Base-by-base conservation (phyloP, 768 basidiomycete genomes). In the Russula earlei region DNA sequence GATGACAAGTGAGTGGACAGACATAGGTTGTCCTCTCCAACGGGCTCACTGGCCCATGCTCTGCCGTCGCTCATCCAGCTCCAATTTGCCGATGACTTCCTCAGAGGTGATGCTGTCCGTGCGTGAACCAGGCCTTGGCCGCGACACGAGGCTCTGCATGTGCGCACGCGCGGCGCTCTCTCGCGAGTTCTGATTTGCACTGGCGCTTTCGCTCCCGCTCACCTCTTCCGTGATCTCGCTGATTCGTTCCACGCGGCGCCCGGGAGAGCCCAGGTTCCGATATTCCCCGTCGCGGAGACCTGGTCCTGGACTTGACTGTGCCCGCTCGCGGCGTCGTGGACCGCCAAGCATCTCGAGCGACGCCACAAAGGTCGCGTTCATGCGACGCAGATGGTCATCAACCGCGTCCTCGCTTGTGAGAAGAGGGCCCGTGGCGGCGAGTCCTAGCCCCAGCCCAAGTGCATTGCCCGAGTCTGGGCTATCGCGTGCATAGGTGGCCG, bases 321-420 rank as follows among this genome's bases (percentile, higher is more conserved):
- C 58, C 56, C 64, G 58, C 54, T 66, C 64, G 36, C 72, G 66
- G 51, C 66, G 58, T 19, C 68, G 62, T 9, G 72, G 69, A n/a
- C 53, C 51, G 1, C 70, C 69, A 3, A 87, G 70, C 17, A 82
- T 82, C 54, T 82, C 79, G 31, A 89, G 68, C 46, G 81, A 84
- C 53, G 75, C 77, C 63, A 80, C 59, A 67, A 89, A 89, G 40
- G 74, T 71, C 61, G 82, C 83, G 55, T 85, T 80, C 86, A 88
- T 84, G 68, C 74, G 73, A 45, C 70, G 71, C 51, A 89, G 65
- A 58, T 77, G 71, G 67, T 81, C 82, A 50, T 85, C 84, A 3
- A 89, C 80, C 54, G 82, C 86, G 4, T 75, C 73, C 60, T 77
- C 80, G 29, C 74, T 80, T n/a, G 84, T 84, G 31, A 85, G 69